phyloP scores from a whole-genome alignment of 176 grass and related monocot genomes.

The Oryza meridionalis region DNA sequence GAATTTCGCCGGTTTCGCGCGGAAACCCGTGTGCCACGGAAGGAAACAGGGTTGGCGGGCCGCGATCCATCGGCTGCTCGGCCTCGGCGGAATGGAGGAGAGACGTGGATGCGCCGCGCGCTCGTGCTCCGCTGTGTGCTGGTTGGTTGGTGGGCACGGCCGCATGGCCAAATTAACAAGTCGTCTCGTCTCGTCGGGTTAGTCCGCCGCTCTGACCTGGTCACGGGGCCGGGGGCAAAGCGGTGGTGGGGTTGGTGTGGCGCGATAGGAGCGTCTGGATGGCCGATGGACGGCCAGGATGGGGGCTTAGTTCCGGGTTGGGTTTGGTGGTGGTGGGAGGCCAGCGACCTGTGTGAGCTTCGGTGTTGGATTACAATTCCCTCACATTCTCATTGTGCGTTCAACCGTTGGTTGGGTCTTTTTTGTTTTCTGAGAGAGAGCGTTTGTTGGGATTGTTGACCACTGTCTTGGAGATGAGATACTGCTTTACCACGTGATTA shows the following conservation, averaged over 20 bases:
- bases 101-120: neutral
- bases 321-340: neutral
- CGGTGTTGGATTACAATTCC: neutral
- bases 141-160: conserved; percentile 6
- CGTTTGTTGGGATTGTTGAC: neutral
- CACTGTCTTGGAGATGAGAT: neutral
- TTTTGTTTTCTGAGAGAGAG: too few species aligned
- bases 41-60: conserved; percentile 27
- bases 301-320: neutral
- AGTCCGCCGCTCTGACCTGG: neutral
- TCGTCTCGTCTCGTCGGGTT: neutral
- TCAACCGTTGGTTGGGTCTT: neutral
- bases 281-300: neutral
- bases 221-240: neutral
- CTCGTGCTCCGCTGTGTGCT: neutral
- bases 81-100: neutral
- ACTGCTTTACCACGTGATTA: neutral
- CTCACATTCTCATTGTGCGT: neutral
- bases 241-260: neutral
- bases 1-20: conserved; percentile 13
- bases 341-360: neutral
- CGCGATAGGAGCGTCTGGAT: neutral
- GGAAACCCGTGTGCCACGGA: conserved; percentile 23
- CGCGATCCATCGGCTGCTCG: neutral
- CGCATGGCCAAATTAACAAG: neutral